Conservation (phyloP, 169 alveolate species). For the Eimeria praecox region DNA sequence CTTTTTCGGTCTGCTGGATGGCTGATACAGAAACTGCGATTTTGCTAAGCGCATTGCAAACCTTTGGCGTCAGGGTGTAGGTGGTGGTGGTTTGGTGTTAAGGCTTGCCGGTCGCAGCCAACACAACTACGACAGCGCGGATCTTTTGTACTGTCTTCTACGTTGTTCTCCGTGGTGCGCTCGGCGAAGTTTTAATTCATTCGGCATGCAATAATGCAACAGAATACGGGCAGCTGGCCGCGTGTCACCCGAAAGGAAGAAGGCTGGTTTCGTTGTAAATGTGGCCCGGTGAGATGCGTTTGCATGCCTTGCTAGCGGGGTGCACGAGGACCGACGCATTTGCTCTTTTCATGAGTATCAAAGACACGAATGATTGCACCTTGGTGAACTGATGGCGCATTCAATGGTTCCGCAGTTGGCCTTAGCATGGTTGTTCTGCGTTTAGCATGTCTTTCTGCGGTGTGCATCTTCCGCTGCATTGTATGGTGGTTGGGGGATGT, state of each 20-base stretch:
- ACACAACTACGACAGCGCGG: background rate
- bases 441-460: background rate
- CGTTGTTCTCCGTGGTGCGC: background rate
- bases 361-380: background rate
- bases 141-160: background rate
- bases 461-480: no score
- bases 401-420: background rate
- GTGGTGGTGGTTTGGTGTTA: background rate
- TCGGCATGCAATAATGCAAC: background rate
- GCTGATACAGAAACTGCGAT: background rate
- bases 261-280: background rate
- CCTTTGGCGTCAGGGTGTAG: background rate
- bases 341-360: background rate
- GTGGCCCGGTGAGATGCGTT: background rate
- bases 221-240: background rate
- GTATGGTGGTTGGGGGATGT: no score
- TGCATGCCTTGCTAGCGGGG: background rate
- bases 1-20: background rate
- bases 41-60: background rate
- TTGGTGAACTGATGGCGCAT: background rate
- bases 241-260: background rate
- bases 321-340: background rate
- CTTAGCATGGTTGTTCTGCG: background rate
- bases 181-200: background rate
- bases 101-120: background rate